Base-by-base conservation (phyloP, 306 rosid genomes). In the Vigna mungo region DNA sequence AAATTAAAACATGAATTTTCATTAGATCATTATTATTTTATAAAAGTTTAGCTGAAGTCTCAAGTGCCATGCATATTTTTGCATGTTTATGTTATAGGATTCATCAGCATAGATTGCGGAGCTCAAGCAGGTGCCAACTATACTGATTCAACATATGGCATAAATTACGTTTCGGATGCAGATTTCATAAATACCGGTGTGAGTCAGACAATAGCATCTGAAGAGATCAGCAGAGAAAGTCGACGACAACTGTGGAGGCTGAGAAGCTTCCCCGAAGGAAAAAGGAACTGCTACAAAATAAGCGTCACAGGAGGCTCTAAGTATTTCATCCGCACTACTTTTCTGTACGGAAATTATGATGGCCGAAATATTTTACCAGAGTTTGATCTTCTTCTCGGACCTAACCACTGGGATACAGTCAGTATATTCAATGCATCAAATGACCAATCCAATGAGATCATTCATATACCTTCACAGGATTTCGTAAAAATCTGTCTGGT, bases 81-180 rank as follows among this genome's bases (percentile, higher is more conserved):
- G n/a, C 0, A 11, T 56, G 5, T 56, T 23, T 11, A 9, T 43
- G 7, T 34, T n/a, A 18, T 72, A 86, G 90, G 73, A 49, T 86
- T 84, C 23, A 52, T 84, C 44, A 89, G 82, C 88, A 68, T 86
- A 67, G 89, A 73, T 25, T 89, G 88, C 41, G 92, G 90, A 23
- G 27, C 8, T n/a, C 76, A 78, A 7, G 30, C 53, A 16, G 61
- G n/a, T 2, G 54, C 44, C 3, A 80, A 2, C 81, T 82, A 74
- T 17, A 59, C 81, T 1, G 87, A 74, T 37, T 1, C 8, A 20
- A 9, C 5, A 0, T 18, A 68, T 6, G 70, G 48, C 36, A 47
- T 89, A 62, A 16, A 75, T 5, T 89, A 86, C 68, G 72, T 62
- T 27, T 86, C 90, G 12, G 89, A 89, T 34, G 86, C 74, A 0